Evolutionary conservation across 768 basidiomycete species (phyloP).

Genomic region (Suillus fuscotomentosus): DNA sequence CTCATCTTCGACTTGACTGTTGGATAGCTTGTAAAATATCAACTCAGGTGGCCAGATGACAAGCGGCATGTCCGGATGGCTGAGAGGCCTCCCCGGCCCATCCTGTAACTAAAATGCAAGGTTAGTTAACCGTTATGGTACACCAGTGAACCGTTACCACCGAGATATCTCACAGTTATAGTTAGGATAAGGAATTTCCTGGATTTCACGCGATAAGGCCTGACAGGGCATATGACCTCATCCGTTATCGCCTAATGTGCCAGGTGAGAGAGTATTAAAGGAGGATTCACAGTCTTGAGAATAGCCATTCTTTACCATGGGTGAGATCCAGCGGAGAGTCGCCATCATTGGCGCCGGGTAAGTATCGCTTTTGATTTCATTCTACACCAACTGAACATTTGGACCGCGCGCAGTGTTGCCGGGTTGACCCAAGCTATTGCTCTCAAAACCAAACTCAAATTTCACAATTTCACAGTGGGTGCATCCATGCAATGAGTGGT

Average conservation of each 20-base stretch:
- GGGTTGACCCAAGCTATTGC: background rate
- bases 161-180: background rate
- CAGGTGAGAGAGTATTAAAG: background rate
- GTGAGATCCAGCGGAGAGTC: constrained; percentile 11
- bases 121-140: background rate
- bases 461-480: constrained; percentile 23
- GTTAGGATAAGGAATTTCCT: background rate
- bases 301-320: background rate
- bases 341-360: constrained; percentile 24
- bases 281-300: background rate
- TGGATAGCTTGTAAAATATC: too few species aligned
- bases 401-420: background rate
- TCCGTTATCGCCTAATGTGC: background rate
- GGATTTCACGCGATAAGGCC: background rate
- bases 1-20: too few species aligned
- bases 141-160: background rate
- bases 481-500: background rate
- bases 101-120: too few species aligned
- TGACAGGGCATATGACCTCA: background rate
- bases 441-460: background rate
- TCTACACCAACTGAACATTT: background rate
- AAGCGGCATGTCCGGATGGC: too few species aligned
- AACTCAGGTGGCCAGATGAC: too few species aligned
- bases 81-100: too few species aligned
- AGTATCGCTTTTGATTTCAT: background rate